Conservation (phyloP, 345 rosid species). For the Aquilaria sinensis region DNA sequence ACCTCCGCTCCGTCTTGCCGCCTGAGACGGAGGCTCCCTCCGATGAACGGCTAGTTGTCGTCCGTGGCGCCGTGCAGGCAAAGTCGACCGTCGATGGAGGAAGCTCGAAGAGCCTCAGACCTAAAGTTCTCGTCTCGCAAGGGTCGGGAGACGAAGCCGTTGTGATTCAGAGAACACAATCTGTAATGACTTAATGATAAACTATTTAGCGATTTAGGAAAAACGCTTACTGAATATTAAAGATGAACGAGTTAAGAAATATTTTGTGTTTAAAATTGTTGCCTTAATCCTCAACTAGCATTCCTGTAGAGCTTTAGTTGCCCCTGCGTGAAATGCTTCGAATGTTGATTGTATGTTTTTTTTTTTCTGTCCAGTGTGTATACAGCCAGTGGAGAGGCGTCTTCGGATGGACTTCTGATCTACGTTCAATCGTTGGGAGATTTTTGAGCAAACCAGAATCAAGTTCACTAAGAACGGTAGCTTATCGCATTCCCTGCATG, state of each 20-base stretch:
- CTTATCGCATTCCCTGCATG: neutral
- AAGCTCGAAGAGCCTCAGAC: conserved; percentile 32
- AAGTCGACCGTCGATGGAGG: conserved; percentile 37
- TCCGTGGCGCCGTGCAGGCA: conserved; percentile 59
- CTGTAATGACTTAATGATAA: conserved; percentile 27
- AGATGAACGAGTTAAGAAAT: neutral
- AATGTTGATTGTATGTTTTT: neutral
- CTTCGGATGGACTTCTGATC: conserved; percentile 59
- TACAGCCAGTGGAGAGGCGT: conserved; percentile 89
- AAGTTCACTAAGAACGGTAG: conserved; percentile 52
- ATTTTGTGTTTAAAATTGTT: neutral
- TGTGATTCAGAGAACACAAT: conserved; percentile 69
- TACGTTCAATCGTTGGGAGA: conserved; percentile 58
- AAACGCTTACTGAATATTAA: conserved; percentile 3
- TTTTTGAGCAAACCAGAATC: conserved; percentile 65
- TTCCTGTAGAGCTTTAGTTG: neutral
- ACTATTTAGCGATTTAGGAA: too few relatives aligned
- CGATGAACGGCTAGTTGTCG: conserved; percentile 40
- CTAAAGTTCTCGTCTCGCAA: conserved; percentile 41
- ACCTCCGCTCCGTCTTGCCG: conserved; percentile 57
- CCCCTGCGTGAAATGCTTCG: too few relatives aligned
- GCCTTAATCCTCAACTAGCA: neutral
- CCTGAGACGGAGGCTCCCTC: conserved; percentile 6
- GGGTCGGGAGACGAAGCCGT: conserved; percentile 85
- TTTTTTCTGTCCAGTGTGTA: conserved; percentile 42